A percentile compares a stretch with the other conserved stretches of the same genome.
Conservation (phyloP, 257 asterid species). For the Thymus mandschuricus region DNA sequence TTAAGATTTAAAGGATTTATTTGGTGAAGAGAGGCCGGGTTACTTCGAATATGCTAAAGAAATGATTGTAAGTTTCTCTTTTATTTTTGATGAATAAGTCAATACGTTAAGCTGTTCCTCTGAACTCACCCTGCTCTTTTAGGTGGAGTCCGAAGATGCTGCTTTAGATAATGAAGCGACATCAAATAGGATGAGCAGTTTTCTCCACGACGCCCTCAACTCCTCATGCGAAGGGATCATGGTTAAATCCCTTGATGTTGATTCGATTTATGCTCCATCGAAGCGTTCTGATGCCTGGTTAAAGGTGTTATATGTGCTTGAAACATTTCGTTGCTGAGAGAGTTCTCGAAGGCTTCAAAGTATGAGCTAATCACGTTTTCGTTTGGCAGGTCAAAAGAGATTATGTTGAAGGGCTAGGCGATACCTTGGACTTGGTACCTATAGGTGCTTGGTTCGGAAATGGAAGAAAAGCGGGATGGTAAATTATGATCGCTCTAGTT, state of each 20-base stretch:
- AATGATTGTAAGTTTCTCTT: slow-evolving; percentile 59
- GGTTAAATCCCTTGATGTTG: slow-evolving; percentile 82
- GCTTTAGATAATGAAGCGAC: slow-evolving; percentile 64
- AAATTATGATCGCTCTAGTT: slow-evolving; percentile 16
- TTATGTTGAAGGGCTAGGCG: slow-evolving; percentile 80
- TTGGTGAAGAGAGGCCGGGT: slow-evolving; percentile 69
- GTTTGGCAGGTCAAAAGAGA: slow-evolving; percentile 80
- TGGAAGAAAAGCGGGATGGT: slow-evolving; percentile 99
- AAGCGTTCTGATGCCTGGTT: slow-evolving; percentile 95
- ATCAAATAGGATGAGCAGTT: slow-evolving; percentile 57
- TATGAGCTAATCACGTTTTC: slow-evolving; percentile 13
- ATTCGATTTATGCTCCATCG: slow-evolving; percentile 84
- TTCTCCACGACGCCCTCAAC: slow-evolving; percentile 65
- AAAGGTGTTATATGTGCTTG: slow-evolving; percentile 55
- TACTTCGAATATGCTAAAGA: slow-evolving; percentile 78
- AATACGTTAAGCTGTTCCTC: slow-evolving; percentile 5
- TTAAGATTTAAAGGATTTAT: slow-evolving; percentile 70
- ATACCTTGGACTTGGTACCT: slow-evolving; percentile 92
- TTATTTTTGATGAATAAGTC: slow-evolving; percentile 12
- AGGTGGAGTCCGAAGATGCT: slow-evolving; percentile 77
- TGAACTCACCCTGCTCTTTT: slow-evolving; percentile 34
- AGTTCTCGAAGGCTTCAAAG: slow-evolving; percentile 19
- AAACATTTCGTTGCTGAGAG: slow-evolving; percentile 26
- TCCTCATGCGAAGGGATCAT: slow-evolving; percentile 92
- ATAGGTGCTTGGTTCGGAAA: slow-evolving; percentile 97